Evolutionary conservation across 2,329 filamentous ascomycete species (phyloP).

Genomic region (Paracorniculantispora psalliotae): DNA sequence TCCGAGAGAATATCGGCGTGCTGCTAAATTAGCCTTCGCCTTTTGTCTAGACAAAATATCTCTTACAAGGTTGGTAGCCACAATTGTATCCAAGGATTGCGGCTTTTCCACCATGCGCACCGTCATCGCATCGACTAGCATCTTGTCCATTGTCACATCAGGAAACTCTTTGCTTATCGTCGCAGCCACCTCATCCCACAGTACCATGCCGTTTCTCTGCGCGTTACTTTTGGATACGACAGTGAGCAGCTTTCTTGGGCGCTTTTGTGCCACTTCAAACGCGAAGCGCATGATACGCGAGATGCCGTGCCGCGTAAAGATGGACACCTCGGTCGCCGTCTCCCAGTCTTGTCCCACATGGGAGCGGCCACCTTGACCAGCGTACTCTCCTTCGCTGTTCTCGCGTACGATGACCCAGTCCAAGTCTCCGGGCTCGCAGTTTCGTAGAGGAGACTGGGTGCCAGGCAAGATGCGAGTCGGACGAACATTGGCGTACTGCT

Average conservation of each 20-base stretch:
- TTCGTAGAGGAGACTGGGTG: slow-evolving; percentile 50
- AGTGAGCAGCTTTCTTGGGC: slow-evolving; percentile 54
- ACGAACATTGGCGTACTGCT: slow-evolving; percentile 63
- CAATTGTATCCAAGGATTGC: slow-evolving; percentile 56
- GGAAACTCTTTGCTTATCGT: slow-evolving; percentile 53
- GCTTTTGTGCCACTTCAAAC: slow-evolving; percentile 53
- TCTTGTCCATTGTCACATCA: slow-evolving; percentile 58
- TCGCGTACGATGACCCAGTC: slow-evolving; percentile 65
- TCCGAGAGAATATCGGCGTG: slow-evolving; percentile 66
- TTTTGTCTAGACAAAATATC: not conserved
- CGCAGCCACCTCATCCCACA: slow-evolving; percentile 60
- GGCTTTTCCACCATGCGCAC: slow-evolving; percentile 59
- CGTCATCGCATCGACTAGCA: slow-evolving; percentile 64
- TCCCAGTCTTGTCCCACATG: slow-evolving; percentile 56
- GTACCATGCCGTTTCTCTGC: slow-evolving; percentile 61
- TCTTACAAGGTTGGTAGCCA: slow-evolving; percentile 52
- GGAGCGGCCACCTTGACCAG: slow-evolving; percentile 58
- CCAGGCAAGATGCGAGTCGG: slow-evolving; percentile 58
- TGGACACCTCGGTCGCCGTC: slow-evolving; percentile 55
- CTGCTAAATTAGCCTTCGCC: slow-evolving; percentile 8
- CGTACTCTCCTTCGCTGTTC: slow-evolving; percentile 63
- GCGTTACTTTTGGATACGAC: slow-evolving; percentile 64
- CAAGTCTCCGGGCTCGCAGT: slow-evolving; percentile 48
- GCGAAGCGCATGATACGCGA: slow-evolving; percentile 58
- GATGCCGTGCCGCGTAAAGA: slow-evolving; percentile 57